A percentile compares a stretch with the other conserved stretches of the same genome.
These are phyloP conservation scores for Lecanicillium sp. DNA, from an alignment of 2,329 filamentous ascomycete genomes.

Conservation along the genomic window DNA sequence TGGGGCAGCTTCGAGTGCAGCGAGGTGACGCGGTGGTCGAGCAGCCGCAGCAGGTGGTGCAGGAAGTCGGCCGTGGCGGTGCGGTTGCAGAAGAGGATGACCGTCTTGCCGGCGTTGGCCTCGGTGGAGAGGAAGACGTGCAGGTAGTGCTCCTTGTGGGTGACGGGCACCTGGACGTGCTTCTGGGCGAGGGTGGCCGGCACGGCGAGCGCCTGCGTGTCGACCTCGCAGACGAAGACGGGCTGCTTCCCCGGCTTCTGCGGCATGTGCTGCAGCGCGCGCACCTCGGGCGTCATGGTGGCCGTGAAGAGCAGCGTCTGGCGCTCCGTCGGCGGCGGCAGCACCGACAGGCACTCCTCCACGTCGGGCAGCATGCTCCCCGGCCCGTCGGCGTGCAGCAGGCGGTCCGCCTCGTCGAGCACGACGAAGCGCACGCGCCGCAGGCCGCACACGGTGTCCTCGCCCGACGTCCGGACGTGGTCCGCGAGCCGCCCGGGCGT, in stretches of 20 bases:
- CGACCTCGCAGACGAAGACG: slow-evolving; percentile 84
- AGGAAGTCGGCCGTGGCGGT: slow-evolving; percentile 83
- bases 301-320: slow-evolving; percentile 96
- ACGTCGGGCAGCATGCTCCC: slow-evolving; percentile 95
- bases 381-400: slow-evolving; percentile 64
- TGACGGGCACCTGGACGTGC: slow-evolving; percentile 83
- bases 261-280: slow-evolving; percentile 74
- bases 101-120: slow-evolving; percentile 65
- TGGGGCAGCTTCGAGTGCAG: slow-evolving; percentile 86
- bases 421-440: slow-evolving; percentile 78
- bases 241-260: slow-evolving; percentile 62
- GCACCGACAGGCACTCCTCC: slow-evolving; percentile 74
- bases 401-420: slow-evolving; percentile 89
- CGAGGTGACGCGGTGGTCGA: slow-evolving; percentile 85
- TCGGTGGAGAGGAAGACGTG: slow-evolving; percentile 82
- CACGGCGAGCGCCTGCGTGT: slow-evolving; percentile 68
- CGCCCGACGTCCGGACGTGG: slow-evolving; percentile 84
- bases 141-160: slow-evolving; percentile 90
- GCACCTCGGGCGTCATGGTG: slow-evolving; percentile 87
- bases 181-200: slow-evolving; percentile 76
- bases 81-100: slow-evolving; percentile 93
- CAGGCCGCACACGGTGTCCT: slow-evolving; percentile 81
- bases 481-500: slow-evolving; percentile 91
- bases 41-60: slow-evolving; percentile 77
- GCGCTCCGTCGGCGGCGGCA: slow-evolving; percentile 72